Conservation (phyloP, 2,329 filamentous ascomycete genomes). For the Cercospora zeina region DNA sequence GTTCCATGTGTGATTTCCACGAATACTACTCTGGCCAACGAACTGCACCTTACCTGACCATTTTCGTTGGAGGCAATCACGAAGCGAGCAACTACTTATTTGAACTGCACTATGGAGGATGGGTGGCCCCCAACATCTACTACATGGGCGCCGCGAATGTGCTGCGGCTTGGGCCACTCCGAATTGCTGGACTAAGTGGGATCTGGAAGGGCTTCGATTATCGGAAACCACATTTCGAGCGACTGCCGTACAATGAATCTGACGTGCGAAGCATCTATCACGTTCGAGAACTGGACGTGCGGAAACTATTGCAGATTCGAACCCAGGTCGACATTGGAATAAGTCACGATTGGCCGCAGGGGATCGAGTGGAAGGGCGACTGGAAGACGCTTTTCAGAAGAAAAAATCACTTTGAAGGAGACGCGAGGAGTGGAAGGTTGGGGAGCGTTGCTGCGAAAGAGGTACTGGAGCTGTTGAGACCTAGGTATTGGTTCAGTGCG, state of each 20-base stretch:
- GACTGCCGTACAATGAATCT: conserved; percentile 75
- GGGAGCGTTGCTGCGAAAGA: conserved; percentile 78
- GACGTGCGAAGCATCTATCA: conserved; percentile 86
- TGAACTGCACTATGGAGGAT: conserved; percentile 94
- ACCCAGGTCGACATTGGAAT: conserved; percentile 88
- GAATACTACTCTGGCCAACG: conserved; percentile 83
- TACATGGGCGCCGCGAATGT: conserved; percentile 94
- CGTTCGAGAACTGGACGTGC: conserved; percentile 82
- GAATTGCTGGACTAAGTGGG: conserved; percentile 86
- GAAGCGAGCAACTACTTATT: conserved; percentile 87
- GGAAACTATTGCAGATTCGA: conserved; percentile 81
- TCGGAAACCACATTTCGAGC: conserved; percentile 76
- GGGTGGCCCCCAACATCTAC: conserved; percentile 96
- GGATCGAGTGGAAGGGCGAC: conserved; percentile 77
- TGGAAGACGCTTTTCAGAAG: conserved; percentile 64
- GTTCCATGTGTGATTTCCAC: conserved; percentile 85
- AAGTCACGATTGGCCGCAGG: conserved; percentile 93
- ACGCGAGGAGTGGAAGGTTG: conserved; percentile 72
- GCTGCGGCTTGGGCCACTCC: conserved; percentile 75
- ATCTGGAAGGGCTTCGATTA: conserved; percentile 96
- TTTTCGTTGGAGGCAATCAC: conserved; percentile 94
- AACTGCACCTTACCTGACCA: conserved; percentile 79
- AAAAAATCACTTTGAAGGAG: conserved; percentile 73
- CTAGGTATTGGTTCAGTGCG: conserved; percentile 83
- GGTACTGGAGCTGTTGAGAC: conserved; percentile 77